phyloP scores from a whole-genome alignment of 2,329 filamentous ascomycete genomes.

The Talaromyces islandicus region DNA sequence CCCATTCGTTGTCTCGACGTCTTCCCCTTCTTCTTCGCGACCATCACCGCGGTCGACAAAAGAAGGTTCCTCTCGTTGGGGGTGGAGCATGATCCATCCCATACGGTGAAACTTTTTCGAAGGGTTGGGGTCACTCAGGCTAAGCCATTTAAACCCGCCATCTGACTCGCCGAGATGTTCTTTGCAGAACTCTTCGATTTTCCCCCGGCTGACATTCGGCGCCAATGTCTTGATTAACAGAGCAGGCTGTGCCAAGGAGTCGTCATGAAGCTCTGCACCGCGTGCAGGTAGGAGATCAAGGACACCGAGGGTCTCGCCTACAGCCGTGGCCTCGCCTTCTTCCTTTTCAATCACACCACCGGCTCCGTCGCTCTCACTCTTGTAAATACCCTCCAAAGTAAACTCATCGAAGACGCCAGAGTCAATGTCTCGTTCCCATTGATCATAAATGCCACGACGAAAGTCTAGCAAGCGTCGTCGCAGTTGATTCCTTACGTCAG shows the following conservation, averaged over 20 bases:
- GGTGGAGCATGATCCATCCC: constrained; percentile 95
- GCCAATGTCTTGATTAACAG: constrained; percentile 97
- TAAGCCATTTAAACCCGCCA: constrained; percentile 92
- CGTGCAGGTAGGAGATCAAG: constrained; percentile 80
- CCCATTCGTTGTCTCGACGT: constrained; percentile 38
- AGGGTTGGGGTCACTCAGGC: constrained; percentile 92
- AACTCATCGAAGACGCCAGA: constrained; percentile 88
- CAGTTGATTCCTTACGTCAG: constrained; percentile 71
- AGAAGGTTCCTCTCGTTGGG: constrained; percentile 60
- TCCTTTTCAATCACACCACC: constrained; percentile 87
- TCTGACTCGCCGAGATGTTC: constrained; percentile 87
- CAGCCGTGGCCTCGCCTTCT: constrained; percentile 86
- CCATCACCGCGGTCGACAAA: constrained; percentile 67
- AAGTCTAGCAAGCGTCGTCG: constrained; percentile 72
- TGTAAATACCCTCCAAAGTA: constrained; percentile 87
- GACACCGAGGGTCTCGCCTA: constrained; percentile 87
- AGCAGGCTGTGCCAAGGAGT: constrained; percentile 81
- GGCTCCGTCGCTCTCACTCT: constrained; percentile 81
- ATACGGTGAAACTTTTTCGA: constrained; percentile 96
- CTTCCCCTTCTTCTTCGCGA: constrained; percentile 60
- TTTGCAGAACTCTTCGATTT: constrained; percentile 89
- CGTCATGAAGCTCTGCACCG: constrained; percentile 82
- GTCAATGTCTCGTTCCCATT: constrained; percentile 86
- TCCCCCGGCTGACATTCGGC: constrained; percentile 87
- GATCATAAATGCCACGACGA: constrained; percentile 69